phyloP scores from a whole-genome alignment of 2,329 filamentous ascomycete genomes.

The Calonectria naviculata region DNA sequence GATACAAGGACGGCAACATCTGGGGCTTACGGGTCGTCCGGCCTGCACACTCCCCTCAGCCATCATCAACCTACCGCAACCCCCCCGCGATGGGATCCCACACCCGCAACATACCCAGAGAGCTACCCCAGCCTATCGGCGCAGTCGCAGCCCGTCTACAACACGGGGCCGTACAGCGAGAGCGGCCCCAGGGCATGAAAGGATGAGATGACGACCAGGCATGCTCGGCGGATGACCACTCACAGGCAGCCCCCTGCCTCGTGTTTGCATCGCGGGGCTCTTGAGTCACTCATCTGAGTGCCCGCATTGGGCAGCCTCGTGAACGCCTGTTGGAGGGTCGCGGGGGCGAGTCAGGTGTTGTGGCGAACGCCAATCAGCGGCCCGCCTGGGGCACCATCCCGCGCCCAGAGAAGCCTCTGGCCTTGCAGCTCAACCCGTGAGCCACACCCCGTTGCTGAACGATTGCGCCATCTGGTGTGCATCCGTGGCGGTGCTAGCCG shows the following conservation, averaged over 20 bases:
- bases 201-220: constrained; percentile 23
- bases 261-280: constrained; percentile 31
- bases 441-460: constrained; percentile 21
- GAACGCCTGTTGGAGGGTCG: constrained; percentile 43
- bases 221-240: constrained; percentile 33
- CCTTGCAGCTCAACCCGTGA: constrained; percentile 24
- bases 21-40: constrained; percentile 53
- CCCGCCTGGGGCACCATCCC: constrained; percentile 34
- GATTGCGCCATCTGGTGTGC: constrained; percentile 38
- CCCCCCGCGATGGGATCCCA: constrained; percentile 54
- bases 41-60: constrained; percentile 53
- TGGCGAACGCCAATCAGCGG: constrained; percentile 50
- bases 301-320: constrained; percentile 46
- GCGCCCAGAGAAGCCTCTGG: background rate
- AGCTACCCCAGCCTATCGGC: constrained; percentile 51
- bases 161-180: constrained; percentile 54
- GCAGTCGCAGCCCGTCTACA: constrained; percentile 54
- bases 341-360: constrained; percentile 51
- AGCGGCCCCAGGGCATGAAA: constrained; percentile 55
- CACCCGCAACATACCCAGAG: constrained; percentile 52
- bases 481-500: constrained; percentile 29
- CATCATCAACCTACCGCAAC: constrained; percentile 51
- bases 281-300: constrained; percentile 29
- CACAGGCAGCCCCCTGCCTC: constrained; percentile 26
- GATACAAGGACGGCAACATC: constrained; percentile 47